Evolutionary conservation across 2,329 filamentous ascomycete species (phyloP), one percentile per base, ranked within the genome.

Genomic region (Aspergillus terreus): DNA sequence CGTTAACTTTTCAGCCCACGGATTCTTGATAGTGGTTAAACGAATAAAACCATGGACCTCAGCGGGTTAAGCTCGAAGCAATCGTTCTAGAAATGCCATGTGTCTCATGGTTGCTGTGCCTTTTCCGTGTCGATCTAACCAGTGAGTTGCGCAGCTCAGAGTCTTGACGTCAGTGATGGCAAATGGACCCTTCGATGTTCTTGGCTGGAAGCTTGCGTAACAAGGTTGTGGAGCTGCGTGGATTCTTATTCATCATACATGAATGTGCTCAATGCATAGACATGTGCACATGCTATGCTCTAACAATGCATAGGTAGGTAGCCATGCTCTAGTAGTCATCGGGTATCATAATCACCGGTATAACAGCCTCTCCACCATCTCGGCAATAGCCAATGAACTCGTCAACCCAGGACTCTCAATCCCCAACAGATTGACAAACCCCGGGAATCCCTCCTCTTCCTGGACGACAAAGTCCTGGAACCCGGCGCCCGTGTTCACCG

Each of bases 331-430:
- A 23, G 27, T 30, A 30, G 27, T 30, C 27, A 38, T 38, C 11
- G 15, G 35, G 15, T 19, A 42, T 19, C 15, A 12, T 10, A 42
- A 41, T 41, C 17, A 41, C 38, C 58, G 60, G 63, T 84, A 83
- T 60, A 85, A 57, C 46, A 85, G 64, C 1, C 62, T 67, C 59
- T 82, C 73, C 9, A 96, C 91, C 76, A 82, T 81, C 65, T 95
- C 89, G 3, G 80, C 92, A 71, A 96, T 92, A 1, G 91, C 91
- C 73, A 97, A 73, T 61, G 81, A 84, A 68, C 89, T 94, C 44
- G 92, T 97, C 69, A 97, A 73, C 4, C 92, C 92, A 0, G 92
- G 92, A 70, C 90, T 95, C 76, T 97, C 92, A 60, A 96, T 96
- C 0, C 91, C 92, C 61, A 97, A 66, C 59, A 97, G 68, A 75